Percentiles rank a stretch among this genome's conserved stretches.
Conservation (phyloP, 352 stramenopile species). For the Elongisporangium undulatum region DNA sequence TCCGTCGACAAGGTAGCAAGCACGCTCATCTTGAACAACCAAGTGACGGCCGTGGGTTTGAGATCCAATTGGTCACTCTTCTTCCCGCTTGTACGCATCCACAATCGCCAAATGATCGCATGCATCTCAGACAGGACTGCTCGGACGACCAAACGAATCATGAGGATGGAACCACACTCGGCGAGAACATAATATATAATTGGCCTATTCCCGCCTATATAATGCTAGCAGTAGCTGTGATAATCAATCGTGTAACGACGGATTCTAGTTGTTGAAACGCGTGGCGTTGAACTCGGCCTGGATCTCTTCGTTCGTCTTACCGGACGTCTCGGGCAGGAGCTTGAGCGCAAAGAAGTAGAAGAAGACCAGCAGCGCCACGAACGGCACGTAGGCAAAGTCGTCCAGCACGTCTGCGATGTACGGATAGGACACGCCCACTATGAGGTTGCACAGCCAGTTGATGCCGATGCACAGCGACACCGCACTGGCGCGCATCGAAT, state of each 20-base stretch:
- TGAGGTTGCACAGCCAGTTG: constrained; percentile 55
- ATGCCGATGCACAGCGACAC: constrained; percentile 36
- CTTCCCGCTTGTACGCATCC: too few relatives aligned
- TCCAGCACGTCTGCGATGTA: constrained; percentile 36
- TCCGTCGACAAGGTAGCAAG: too few relatives aligned
- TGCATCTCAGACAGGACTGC: too few relatives aligned
- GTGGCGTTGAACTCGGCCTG: constrained; percentile 20
- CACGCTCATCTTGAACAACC: too few relatives aligned
- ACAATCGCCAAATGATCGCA: too few relatives aligned
- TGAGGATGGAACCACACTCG: too few relatives aligned
- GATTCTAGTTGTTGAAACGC: not conserved
- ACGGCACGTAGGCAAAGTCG: constrained; percentile 39
- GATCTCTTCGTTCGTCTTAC: constrained; percentile 59
- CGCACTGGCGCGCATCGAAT: constrained; percentile 38
- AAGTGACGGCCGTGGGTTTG: too few relatives aligned
- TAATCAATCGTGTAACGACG: too few relatives aligned
- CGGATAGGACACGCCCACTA: constrained; percentile 47
- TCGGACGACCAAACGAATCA: too few relatives aligned
- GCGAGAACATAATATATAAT: not conserved
- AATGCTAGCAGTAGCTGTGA: too few relatives aligned
- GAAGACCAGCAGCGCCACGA: constrained; percentile 35
- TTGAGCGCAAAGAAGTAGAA: constrained; percentile 34
- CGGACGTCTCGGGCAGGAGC: constrained; percentile 54
- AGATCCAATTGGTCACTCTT: too few relatives aligned
- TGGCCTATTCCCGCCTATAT: not conserved